These are phyloP conservation scores for Tritrichomonas musculus DNA, from an alignment of 208 protist species.

Conservation along the genomic window DNA sequence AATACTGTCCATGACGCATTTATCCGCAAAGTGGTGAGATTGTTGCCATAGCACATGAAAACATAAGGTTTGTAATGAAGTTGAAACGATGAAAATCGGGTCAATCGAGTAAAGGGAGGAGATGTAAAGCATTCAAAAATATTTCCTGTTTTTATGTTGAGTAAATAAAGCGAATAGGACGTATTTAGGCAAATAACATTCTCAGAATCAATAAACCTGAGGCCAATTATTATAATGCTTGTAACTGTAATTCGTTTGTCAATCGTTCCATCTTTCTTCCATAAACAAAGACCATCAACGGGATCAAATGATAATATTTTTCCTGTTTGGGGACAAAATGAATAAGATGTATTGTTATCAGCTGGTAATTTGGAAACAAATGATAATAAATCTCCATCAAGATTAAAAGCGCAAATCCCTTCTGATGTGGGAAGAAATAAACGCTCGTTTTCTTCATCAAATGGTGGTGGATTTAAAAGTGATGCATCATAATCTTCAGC, in stretches of 20 bases:
- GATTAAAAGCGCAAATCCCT: neutral
- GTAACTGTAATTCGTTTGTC: neutral
- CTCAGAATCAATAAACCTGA: neutral
- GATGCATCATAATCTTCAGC: neutral
- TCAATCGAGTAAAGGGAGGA: no score
- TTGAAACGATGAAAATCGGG: neutral
- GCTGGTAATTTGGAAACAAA: neutral
- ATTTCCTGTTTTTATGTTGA: neutral
- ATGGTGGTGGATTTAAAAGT: constrained; percentile 18
- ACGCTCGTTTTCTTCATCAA: neutral
- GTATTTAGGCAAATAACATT: neutral
- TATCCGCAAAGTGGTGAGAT: neutral
- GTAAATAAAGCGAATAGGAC: neutral
- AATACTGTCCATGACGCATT: neutral
- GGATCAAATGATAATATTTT: neutral
- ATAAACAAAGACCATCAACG: neutral
- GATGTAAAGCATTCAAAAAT: neutral
- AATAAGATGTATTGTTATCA: neutral
- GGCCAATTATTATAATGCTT: neutral
- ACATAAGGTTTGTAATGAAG: neutral
- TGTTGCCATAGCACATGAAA: neutral
- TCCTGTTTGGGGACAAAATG: neutral
- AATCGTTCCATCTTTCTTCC: neutral
- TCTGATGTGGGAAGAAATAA: neutral
- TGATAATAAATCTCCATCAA: neutral